Evolutionary conservation across 2,329 filamentous ascomycete genomes (phyloP).

Genomic region (Sclerotinia sclerotiorum): DNA sequence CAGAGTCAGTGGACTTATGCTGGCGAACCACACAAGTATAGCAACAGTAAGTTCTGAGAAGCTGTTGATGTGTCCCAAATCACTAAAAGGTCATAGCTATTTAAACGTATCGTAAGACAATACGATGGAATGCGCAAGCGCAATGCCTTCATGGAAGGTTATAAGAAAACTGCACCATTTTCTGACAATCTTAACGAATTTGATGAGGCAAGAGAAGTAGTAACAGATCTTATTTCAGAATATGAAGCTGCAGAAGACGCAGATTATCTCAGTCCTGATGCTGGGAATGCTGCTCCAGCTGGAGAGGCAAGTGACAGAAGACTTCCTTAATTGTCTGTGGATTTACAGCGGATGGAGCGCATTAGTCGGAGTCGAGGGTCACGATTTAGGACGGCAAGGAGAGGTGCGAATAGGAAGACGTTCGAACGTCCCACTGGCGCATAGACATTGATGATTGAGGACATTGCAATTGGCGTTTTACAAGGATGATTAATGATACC

Average conservation of each 20-base stretch:
- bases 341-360: not conserved
- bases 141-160: conserved; percentile 93
- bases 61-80: not conserved
- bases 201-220: conserved; percentile 89
- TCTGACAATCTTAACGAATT: conserved; percentile 90
- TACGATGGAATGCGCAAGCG: conserved; percentile 94
- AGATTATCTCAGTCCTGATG: conserved; percentile 75
- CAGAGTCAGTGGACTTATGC: conserved; percentile 92
- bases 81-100: conserved; percentile 55
- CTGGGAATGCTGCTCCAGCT: conserved; percentile 31
- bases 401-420: not conserved
- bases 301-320: conserved; percentile 39
- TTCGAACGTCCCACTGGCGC: not conserved
- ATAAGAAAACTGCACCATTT: conserved; percentile 95
- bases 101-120: conserved; percentile 88
- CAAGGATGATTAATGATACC: conserved; percentile 39
- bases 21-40: conserved; percentile 97
- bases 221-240: conserved; percentile 86
- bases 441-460: conserved; percentile 9
- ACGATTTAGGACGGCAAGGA: conserved; percentile 7
- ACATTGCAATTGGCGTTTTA: conserved; percentile 29
- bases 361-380: conserved; percentile 17
- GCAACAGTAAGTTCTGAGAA: conserved; percentile 64
- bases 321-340: conserved; percentile 27
- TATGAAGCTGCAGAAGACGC: conserved; percentile 93